Percentiles rank a stretch among this genome's conserved stretches.
These are phyloP conservation scores for Alternaria triticina DNA, from an alignment of 2,329 filamentous ascomycete genomes.

Conservation along the genomic window DNA sequence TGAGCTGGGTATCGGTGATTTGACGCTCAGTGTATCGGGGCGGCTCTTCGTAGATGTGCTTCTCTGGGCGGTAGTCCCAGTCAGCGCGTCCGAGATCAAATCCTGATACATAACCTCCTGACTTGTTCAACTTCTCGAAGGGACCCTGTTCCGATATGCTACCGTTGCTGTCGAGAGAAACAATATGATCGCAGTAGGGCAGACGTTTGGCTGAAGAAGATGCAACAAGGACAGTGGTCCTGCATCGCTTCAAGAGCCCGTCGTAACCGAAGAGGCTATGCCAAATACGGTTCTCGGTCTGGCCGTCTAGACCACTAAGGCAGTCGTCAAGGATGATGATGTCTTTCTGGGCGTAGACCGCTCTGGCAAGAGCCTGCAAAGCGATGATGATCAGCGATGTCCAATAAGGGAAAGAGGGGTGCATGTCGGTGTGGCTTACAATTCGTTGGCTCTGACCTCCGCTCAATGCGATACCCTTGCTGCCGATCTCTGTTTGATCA, in stretches of 20 bases:
- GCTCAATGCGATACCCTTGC: constrained; percentile 59
- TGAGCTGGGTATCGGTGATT: constrained; percentile 22
- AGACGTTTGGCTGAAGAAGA: constrained; percentile 46
- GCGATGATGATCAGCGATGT: too few species aligned
- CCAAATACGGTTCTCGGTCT: constrained; percentile 58
- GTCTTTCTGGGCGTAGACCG: constrained; percentile 57
- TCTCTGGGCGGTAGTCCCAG: constrained; percentile 39
- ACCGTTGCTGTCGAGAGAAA: constrained; percentile 47
- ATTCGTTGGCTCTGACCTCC: constrained; percentile 61
- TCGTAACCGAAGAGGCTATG: constrained; percentile 54
- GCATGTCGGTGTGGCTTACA: constrained; percentile 35
- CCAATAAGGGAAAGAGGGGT: constrained; percentile 15
- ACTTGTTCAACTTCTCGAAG: constrained; percentile 47
- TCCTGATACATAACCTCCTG: constrained; percentile 42
- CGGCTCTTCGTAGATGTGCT: constrained; percentile 38
- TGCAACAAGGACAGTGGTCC: constrained; percentile 43
- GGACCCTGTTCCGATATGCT: constrained; percentile 49
- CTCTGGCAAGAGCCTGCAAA: constrained; percentile 61
- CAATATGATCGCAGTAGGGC: constrained; percentile 51
- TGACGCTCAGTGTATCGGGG: constrained; percentile 38
- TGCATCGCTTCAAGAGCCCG: constrained; percentile 53
- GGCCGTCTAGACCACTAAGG: constrained; percentile 58
- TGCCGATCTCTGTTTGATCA: constrained; percentile 57
- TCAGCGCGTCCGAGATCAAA: constrained; percentile 42
- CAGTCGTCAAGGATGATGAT: constrained; percentile 60